A percentile compares a stretch with the other conserved stretches of the same genome.
phyloP scores from a whole-genome alignment of 495 filamentous ascomycete genomes.

The Margaritispora aquatica region DNA sequence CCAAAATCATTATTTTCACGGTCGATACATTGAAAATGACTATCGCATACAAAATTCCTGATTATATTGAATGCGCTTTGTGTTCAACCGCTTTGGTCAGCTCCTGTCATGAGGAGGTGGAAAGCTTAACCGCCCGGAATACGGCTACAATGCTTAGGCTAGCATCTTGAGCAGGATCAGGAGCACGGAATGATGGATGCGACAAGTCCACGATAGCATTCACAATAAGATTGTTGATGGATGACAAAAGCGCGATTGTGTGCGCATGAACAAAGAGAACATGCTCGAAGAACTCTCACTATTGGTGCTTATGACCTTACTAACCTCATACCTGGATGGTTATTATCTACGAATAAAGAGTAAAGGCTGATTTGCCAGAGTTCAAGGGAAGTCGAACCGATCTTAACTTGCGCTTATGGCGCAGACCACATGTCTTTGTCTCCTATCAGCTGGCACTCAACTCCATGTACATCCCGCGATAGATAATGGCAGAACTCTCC shows the following conservation, averaged over 20 bases:
- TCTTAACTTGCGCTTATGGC: constrained; percentile 22
- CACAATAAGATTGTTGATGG: no score
- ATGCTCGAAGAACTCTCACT: neutral
- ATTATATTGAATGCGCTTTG: no score
- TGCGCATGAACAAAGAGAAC: no score
- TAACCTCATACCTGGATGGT: constrained; percentile 18
- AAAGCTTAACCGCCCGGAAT: constrained; percentile 23
- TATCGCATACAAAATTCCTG: no score
- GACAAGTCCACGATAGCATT: neutral
- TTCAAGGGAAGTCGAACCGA: constrained; percentile 7
- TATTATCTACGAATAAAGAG: no score
- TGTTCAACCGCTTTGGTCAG: neutral
- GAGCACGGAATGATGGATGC: neutral
- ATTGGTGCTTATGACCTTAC: neutral
- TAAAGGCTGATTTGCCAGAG: constrained; percentile 19
- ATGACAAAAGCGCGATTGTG: no score
- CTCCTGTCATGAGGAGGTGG: constrained; percentile 3
- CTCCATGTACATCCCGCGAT: neutral
- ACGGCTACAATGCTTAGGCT: no score
- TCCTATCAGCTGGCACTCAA: constrained; percentile 17
- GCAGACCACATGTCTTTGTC: constrained; percentile 13
- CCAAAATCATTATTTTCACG: no score
- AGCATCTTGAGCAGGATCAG: neutral
- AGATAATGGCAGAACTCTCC: neutral
- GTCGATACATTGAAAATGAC: no score